These are phyloP conservation scores for Aplosporella prunicola DNA, from an alignment of 2,329 filamentous ascomycete species.

Conservation along the genomic window DNA sequence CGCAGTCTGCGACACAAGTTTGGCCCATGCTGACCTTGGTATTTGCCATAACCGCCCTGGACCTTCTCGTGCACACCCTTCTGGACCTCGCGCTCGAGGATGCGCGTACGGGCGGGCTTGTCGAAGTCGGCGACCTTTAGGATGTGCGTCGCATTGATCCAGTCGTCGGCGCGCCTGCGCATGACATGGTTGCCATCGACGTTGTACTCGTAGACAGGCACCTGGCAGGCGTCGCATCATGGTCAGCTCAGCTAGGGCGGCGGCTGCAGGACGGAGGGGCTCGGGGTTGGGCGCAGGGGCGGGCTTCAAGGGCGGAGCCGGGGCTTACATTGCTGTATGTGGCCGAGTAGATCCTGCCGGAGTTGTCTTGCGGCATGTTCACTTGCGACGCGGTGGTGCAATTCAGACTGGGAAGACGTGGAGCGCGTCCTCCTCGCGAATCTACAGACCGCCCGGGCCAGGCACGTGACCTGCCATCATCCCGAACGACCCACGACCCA, in stretches of 20 bases:
- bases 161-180: constrained; percentile 85
- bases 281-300: background rate
- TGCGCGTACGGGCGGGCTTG: constrained; percentile 89
- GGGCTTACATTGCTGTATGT: constrained; percentile 53
- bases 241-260: constrained; percentile 13
- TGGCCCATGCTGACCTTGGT: constrained; percentile 58
- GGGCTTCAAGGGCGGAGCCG: too few relatives aligned
- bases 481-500: too few relatives aligned
- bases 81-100: constrained; percentile 92
- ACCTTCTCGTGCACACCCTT: constrained; percentile 97
- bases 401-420: too few relatives aligned
- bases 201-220: constrained; percentile 90
- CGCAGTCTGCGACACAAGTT: background rate
- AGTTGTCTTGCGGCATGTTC: constrained; percentile 28
- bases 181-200: constrained; percentile 88
- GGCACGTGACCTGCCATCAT: too few relatives aligned
- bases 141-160: constrained; percentile 99
- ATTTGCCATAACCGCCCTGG: constrained; percentile 96
- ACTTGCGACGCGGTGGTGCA: too few relatives aligned
- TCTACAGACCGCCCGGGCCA: too few relatives aligned
- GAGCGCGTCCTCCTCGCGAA: too few relatives aligned
- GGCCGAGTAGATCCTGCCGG: constrained; percentile 49
- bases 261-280: constrained; percentile 3
- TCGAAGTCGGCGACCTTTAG: constrained; percentile 95
- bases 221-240: constrained; percentile 51